Conservation (phyloP, 805 yeast species). For the Scheffersomyces coipomensis region DNA sequence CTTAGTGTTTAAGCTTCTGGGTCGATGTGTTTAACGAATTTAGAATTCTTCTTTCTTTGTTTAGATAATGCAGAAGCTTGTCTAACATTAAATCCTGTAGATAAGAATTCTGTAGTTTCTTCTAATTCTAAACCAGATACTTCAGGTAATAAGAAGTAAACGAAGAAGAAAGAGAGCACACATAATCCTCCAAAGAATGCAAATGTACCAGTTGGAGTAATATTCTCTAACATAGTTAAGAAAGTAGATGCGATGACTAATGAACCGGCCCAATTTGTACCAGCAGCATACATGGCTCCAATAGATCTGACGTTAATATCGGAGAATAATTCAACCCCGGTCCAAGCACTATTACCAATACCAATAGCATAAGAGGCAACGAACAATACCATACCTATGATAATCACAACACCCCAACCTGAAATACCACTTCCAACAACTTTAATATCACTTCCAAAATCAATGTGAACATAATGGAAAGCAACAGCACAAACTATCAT, state of each 20-base stretch:
- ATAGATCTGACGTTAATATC: constrained; percentile 85
- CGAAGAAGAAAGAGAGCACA: constrained; percentile 66
- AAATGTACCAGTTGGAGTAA: constrained; percentile 95
- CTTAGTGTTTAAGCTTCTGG: neutral
- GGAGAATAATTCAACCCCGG: constrained; percentile 92
- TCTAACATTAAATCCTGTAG: constrained; percentile 84
- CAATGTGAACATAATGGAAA: constrained; percentile 76
- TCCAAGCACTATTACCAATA: constrained; percentile 98
- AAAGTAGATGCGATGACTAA: constrained; percentile 87
- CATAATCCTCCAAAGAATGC: constrained; percentile 85
- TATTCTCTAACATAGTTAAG: constrained; percentile 88
- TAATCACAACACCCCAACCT: constrained; percentile 87
- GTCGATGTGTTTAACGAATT: constrained; percentile 9
- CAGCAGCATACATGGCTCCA: constrained; percentile 88
- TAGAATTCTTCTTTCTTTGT: constrained; percentile 29
- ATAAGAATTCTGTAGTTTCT: constrained; percentile 79
- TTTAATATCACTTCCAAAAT: constrained; percentile 41
- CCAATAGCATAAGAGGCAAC: constrained; percentile 94
- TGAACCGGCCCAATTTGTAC: constrained; percentile 95
- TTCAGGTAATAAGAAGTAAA: constrained; percentile 88
- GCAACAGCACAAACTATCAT: constrained; percentile 83
- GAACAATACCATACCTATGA: constrained; percentile 79
- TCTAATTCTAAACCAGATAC: constrained; percentile 86
- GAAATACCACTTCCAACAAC: constrained; percentile 44
- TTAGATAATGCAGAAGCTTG: constrained; percentile 36